Evolutionary conservation across 1,139 yeast species (phyloP).

Genomic region (Pichia sp.): DNA sequence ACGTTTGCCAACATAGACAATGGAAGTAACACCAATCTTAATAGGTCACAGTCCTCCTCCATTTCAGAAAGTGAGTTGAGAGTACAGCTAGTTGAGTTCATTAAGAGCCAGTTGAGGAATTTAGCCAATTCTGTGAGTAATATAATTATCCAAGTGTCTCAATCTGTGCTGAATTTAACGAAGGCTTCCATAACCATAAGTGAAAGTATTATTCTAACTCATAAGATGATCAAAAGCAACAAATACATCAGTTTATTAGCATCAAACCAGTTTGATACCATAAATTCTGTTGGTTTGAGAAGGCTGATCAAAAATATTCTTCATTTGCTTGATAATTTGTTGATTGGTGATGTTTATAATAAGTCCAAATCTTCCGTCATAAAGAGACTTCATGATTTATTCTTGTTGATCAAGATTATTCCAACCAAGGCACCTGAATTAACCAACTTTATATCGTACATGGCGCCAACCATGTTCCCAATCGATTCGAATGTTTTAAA

Average conservation of each 20-base stretch:
- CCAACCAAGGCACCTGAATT: conserved; percentile 20
- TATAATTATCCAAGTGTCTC: conserved; percentile 52
- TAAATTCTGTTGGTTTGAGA: conserved; percentile 39
- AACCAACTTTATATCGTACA: conserved; percentile 29
- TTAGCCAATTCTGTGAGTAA: conserved; percentile 45
- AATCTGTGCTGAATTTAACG: conserved; percentile 53
- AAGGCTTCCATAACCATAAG: conserved; percentile 56
- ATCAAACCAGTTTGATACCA: conserved; percentile 38
- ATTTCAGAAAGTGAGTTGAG: conserved; percentile 4
- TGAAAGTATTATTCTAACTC: conserved; percentile 34
- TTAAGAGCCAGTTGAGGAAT: conserved; percentile 34
- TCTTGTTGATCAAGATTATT: conserved; percentile 33
- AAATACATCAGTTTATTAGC: conserved; percentile 18
- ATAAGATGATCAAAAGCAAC: conserved; percentile 18
- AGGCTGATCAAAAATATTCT: conserved; percentile 58
- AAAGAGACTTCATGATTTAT: conserved; percentile 53
- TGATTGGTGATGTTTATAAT: conserved; percentile 58
- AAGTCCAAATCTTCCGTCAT: conserved; percentile 60
- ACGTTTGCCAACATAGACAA: conserved; percentile 2
- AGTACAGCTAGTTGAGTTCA: conserved; percentile 28
- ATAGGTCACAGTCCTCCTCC: not conserved
- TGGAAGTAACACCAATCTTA: not conserved
- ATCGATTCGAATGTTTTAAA: conserved; percentile 39
- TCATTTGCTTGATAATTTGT: conserved; percentile 64
- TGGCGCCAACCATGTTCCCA: conserved; percentile 47